phyloP scores from a whole-genome alignment of 768 basidiomycete species.

The Rickenella mellea region DNA sequence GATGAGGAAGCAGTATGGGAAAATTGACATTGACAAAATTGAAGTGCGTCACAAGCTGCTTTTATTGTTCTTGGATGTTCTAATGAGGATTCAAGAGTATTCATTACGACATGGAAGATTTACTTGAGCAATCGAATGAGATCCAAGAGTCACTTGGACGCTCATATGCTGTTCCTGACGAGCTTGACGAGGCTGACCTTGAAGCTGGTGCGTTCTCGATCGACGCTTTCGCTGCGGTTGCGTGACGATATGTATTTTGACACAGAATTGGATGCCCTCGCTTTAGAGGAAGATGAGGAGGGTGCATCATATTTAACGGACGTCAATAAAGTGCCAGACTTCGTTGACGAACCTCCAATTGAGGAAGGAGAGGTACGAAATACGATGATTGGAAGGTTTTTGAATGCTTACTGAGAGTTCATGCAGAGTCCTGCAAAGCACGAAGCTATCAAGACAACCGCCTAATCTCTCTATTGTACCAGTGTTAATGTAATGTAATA shows the following conservation, averaged over 20 bases:
- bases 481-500: too few species aligned
- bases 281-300: constrained; percentile 88
- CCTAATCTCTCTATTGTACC: neutral
- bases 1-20: constrained; percentile 92
- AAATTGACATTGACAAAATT: constrained; percentile 96
- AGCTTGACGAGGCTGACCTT: constrained; percentile 94
- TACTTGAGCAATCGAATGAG: constrained; percentile 95
- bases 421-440: too few species aligned
- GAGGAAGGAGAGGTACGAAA: constrained; percentile 55
- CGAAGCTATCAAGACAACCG: neutral
- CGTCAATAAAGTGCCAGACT: constrained; percentile 83
- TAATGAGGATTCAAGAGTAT: constrained; percentile 47
- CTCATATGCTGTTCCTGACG: constrained; percentile 94
- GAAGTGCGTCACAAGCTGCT: constrained; percentile 48
- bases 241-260: neutral
- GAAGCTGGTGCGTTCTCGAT: constrained; percentile 65
- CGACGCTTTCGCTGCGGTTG: neutral
- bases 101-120: constrained; percentile 97
- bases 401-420: too few species aligned
- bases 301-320: constrained; percentile 82
- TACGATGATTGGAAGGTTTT: too few species aligned
- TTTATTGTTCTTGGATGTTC: neutral
- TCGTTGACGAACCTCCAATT: constrained; percentile 80
- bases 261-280: constrained; percentile 87
- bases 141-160: constrained; percentile 91